Conservation (phyloP, 805 yeast genomes). For the Metschnikowia cubensis region DNA sequence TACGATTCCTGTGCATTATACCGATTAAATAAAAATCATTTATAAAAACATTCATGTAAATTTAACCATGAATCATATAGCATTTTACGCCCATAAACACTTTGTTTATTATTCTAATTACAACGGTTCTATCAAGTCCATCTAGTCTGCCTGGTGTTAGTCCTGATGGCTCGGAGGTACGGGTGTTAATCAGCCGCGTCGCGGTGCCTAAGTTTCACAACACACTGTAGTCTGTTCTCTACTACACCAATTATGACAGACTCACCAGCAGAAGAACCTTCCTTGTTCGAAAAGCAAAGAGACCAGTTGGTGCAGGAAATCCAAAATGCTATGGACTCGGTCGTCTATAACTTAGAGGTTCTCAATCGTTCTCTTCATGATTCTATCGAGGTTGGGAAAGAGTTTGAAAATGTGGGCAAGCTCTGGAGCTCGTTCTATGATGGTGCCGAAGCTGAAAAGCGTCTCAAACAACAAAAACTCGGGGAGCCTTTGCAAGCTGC, state of each 20-base stretch:
- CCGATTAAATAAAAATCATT: no score
- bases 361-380: slow-evolving; percentile 65
- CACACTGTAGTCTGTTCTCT: neutral
- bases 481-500: neutral
- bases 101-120: no score
- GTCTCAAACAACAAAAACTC: neutral
- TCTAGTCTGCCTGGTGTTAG: neutral
- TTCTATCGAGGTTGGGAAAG: slow-evolving; percentile 69
- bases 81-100: no score
- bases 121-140: neutral
- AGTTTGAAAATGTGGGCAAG: slow-evolving; percentile 66
- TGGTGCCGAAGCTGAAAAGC: slow-evolving; percentile 29
- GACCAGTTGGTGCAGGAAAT: slow-evolving; percentile 57
- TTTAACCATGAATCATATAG: no score
- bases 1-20: neutral
- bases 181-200: neutral
- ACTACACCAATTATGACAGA: neutral
- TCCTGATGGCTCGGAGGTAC: neutral
- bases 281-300: slow-evolving; percentile 52
- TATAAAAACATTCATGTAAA: no score
- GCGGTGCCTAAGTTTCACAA: neutral
- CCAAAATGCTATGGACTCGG: slow-evolving; percentile 56
- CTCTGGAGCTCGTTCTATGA: slow-evolving; percentile 69
- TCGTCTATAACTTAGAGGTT: slow-evolving; percentile 58
- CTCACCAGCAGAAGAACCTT: neutral